Percentiles rank a stretch among this genome's conserved stretches.
phyloP scores from a whole-genome alignment of 352 stramenopile genomes.

The Phytophthora brassicae region DNA sequence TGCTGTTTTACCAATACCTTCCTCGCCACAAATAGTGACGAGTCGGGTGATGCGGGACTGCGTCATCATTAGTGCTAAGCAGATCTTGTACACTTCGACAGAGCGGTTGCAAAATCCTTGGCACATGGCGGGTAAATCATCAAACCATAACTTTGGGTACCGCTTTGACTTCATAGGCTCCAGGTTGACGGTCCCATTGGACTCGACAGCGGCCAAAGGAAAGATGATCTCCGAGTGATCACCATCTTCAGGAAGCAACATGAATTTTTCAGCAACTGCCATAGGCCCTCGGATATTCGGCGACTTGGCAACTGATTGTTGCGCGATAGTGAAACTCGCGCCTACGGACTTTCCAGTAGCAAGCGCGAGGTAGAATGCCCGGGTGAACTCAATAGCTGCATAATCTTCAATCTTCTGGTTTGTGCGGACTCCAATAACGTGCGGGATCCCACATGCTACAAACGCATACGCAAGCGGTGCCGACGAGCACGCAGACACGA shows the following conservation, averaged over 20 bases:
- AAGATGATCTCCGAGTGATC: constrained; percentile 87
- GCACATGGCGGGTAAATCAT: constrained; percentile 73
- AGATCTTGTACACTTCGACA: constrained; percentile 84
- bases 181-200: constrained; percentile 43
- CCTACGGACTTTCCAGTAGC: constrained; percentile 74
- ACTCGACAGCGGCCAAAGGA: constrained; percentile 55
- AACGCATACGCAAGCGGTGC: constrained; percentile 82
- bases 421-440: constrained; percentile 89
- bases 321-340: constrained; percentile 71
- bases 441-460: constrained; percentile 86
- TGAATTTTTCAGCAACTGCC: constrained; percentile 74
- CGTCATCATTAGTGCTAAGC: constrained; percentile 72
- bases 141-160: constrained; percentile 81
- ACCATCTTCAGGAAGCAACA: constrained; percentile 69
- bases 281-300: constrained; percentile 75
- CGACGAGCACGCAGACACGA: constrained; percentile 82
- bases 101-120: constrained; percentile 82
- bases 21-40: constrained; percentile 73
- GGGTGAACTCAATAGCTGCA: constrained; percentile 84
- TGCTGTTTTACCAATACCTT: constrained; percentile 78
- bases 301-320: constrained; percentile 74
- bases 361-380: constrained; percentile 79
- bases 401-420: constrained; percentile 89
- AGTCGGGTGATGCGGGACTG: constrained; percentile 76
- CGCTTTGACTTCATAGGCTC: constrained; percentile 53